Percentiles rank a stretch among this genome's conserved stretches.
These are phyloP conservation scores for Clavulina sp. DNA, from an alignment of 768 basidiomycete genomes.

Conservation along the genomic window DNA sequence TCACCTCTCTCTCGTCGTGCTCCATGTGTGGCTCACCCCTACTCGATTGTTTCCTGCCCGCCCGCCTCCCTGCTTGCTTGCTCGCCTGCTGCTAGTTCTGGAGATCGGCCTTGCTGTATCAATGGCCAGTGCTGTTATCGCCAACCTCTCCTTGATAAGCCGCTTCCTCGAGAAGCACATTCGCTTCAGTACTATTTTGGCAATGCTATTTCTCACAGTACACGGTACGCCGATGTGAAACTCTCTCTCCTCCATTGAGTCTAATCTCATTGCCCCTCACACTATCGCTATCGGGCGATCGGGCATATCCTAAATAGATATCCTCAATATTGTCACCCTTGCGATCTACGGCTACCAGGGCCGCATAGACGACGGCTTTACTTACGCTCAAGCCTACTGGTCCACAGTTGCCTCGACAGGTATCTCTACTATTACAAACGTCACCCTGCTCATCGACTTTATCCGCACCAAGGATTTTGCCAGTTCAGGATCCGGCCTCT, in stretches of 20 bases:
- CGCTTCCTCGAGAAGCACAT: constrained; percentile 59
- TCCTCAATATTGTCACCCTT: constrained; percentile 46
- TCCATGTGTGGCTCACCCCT: no score
- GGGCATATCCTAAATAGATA: constrained; percentile 27
- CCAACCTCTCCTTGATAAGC: constrained; percentile 46
- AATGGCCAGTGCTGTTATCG: constrained; percentile 46
- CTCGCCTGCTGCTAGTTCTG: constrained; percentile 22
- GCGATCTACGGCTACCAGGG: constrained; percentile 45
- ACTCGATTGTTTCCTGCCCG: no score
- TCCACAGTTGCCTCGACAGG: constrained; percentile 52
- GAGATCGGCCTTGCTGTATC: constrained; percentile 46
- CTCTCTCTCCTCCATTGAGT: not conserved
- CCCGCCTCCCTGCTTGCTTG: not conserved
- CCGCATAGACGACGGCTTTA: constrained; percentile 46
- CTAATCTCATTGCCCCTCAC: not conserved
- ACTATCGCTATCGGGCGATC: no score
- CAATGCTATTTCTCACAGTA: constrained; percentile 43
- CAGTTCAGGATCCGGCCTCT: constrained; percentile 63
- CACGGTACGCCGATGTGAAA: constrained; percentile 35
- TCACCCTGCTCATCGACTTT: constrained; percentile 49
- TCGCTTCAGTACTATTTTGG: constrained; percentile 41
- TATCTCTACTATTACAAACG: constrained; percentile 46
- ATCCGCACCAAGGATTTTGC: constrained; percentile 41
- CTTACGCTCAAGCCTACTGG: constrained; percentile 46
- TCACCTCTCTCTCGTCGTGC: no score